Conservation (phyloP, 2,329 filamentous ascomycete species). For the Metarhizium humberi region DNA sequence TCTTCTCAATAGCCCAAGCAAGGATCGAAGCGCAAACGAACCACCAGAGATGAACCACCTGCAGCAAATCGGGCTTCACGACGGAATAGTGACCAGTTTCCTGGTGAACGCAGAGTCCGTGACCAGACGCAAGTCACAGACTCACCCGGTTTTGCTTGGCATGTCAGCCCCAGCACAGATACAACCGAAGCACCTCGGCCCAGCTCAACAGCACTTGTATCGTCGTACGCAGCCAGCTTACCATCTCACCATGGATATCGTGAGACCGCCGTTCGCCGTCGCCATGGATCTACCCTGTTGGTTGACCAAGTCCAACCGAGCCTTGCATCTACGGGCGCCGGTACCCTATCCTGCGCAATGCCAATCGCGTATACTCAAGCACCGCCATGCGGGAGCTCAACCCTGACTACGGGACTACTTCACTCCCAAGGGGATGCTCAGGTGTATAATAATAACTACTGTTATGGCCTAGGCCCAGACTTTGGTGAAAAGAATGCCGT, state of each 20-base stretch:
- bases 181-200: constrained; percentile 3
- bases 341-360: not conserved
- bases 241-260: not conserved
- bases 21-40: constrained; percentile 5
- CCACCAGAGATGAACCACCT: not conserved
- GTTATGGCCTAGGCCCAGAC: not conserved
- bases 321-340: not conserved
- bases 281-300: not conserved
- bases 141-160: not conserved
- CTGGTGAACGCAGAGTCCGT: not conserved
- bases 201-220: not conserved
- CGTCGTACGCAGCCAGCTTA: constrained; percentile 1
- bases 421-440: not conserved
- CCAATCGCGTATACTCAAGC: constrained; percentile 2
- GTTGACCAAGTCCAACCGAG: not conserved
- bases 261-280: not conserved
- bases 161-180: constrained; percentile 2
- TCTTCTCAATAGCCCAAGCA: not conserved
- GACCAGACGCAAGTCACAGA: not conserved
- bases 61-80: not conserved
- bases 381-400: not conserved
- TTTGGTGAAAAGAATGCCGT: not conserved
- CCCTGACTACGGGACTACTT: not conserved
- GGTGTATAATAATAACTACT: not conserved
- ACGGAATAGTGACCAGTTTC: not conserved